Percentiles rank a stretch among this genome's conserved stretches.
These are phyloP conservation scores for Ophiosphaerella narmari DNA, from an alignment of 2,329 filamentous ascomycete species.

Conservation along the genomic window DNA sequence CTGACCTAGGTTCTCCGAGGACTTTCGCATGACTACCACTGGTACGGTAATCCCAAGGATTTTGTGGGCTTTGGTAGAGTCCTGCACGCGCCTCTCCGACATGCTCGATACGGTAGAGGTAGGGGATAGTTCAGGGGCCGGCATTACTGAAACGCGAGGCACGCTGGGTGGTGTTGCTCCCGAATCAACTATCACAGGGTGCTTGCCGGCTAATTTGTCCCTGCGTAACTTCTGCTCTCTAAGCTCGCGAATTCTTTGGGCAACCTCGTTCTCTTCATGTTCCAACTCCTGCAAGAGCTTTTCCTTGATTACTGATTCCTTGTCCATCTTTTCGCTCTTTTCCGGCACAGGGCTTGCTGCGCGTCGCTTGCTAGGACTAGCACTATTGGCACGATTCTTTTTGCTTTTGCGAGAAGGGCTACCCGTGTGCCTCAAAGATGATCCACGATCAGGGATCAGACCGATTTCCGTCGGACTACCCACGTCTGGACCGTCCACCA, in stretches of 20 bases:
- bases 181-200: constrained; percentile 44
- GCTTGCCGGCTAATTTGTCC: constrained; percentile 48
- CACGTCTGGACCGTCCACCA: constrained; percentile 26
- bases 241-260: constrained; percentile 61
- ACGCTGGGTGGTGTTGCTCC: constrained; percentile 44
- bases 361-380: constrained; percentile 30
- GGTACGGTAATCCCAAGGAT: constrained; percentile 44
- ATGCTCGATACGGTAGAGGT: constrained; percentile 40
- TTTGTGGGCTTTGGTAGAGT: constrained; percentile 49
- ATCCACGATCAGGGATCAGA: constrained; percentile 39
- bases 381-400: constrained; percentile 28
- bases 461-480: constrained; percentile 36
- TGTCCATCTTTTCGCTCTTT: constrained; percentile 32
- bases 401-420: constrained; percentile 41
- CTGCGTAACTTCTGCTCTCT: constrained; percentile 62
- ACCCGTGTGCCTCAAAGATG: constrained; percentile 39
- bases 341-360: constrained; percentile 33
- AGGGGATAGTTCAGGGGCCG: constrained; percentile 36
- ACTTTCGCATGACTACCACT: constrained; percentile 22
- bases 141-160: constrained; percentile 39
- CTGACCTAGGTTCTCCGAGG: constrained; percentile 3
- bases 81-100: constrained; percentile 33
- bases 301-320: constrained; percentile 28
- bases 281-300: constrained; percentile 41
- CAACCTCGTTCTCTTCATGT: constrained; percentile 60